Conservation (phyloP, 164 flowering plant species). For the Dillenia suffruticosa region DNA sequence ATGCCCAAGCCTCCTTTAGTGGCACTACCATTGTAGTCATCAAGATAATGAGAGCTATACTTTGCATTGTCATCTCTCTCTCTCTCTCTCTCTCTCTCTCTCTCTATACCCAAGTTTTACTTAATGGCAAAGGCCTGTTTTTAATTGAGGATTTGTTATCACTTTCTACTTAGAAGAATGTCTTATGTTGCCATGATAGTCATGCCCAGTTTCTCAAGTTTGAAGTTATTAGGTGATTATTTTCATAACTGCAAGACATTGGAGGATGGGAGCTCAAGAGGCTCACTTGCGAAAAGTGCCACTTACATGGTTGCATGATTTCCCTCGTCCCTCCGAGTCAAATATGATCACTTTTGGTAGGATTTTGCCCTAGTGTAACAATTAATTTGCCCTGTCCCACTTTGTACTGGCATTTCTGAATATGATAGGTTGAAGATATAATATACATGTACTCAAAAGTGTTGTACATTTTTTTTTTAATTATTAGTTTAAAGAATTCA, state of each 20-base stretch:
- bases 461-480: no score
- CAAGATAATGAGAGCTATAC: background rate
- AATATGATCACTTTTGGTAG: no score
- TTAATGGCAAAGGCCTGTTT: background rate
- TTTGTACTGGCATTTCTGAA: no score
- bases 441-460: no score
- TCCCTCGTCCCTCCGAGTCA: no score
- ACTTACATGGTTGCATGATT: no score
- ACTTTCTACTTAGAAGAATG: background rate
- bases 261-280: background rate
- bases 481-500: no score
- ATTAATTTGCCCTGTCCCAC: no score
- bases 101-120: no score
- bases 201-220: constrained; percentile 13
- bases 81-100: background rate
- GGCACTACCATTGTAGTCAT: background rate
- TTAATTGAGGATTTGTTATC: constrained; percentile 4
- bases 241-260: constrained; percentile 6
- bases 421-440: no score
- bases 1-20: constrained; percentile 4
- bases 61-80: constrained; percentile 12
- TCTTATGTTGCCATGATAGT: background rate
- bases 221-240: constrained; percentile 2
- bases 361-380: no score
- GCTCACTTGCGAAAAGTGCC: no score